A percentile compares a stretch with the other conserved stretches of the same genome.
Conservation (phyloP, 805 yeast genomes). For the Wickerhamomyces chambardii region DNA sequence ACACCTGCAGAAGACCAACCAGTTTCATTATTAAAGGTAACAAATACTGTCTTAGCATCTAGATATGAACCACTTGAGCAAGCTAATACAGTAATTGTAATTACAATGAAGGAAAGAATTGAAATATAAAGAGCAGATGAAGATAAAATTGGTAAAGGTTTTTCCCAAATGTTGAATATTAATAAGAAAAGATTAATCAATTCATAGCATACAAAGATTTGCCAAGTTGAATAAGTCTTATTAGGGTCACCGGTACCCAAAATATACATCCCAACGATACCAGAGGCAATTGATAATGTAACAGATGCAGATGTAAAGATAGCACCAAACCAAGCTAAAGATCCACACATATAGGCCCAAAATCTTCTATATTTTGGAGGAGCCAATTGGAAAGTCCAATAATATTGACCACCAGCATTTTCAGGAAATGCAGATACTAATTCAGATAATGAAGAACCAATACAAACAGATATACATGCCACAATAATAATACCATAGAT, state of each 20-base stretch:
- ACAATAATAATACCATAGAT: constrained; percentile 48
- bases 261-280: constrained; percentile 40
- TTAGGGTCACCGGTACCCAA: constrained; percentile 24
- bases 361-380: constrained; percentile 29
- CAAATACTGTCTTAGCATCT: constrained; percentile 42
- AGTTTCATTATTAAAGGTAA: constrained; percentile 41
- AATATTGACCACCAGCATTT: constrained; percentile 51
- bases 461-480: constrained; percentile 33
- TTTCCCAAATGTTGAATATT: constrained; percentile 41
- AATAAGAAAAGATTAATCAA: constrained; percentile 31
- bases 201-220: constrained; percentile 42
- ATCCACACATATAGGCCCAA: constrained; percentile 47
- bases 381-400: constrained; percentile 48
- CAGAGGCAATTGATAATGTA: constrained; percentile 42
- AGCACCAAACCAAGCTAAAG: constrained; percentile 53
- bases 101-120: constrained; percentile 39
- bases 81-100: constrained; percentile 43
- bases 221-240: constrained; percentile 37
- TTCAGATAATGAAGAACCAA: constrained; percentile 45
- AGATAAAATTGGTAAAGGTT: constrained; percentile 41
- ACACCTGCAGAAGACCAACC: constrained; percentile 54
- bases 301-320: constrained; percentile 55
- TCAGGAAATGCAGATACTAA: constrained; percentile 41
- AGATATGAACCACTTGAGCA: constrained; percentile 45
- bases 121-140: constrained; percentile 42